These are phyloP conservation scores for Amanita rimosa DNA, from an alignment of 768 basidiomycete species.

Conservation along the genomic window DNA sequence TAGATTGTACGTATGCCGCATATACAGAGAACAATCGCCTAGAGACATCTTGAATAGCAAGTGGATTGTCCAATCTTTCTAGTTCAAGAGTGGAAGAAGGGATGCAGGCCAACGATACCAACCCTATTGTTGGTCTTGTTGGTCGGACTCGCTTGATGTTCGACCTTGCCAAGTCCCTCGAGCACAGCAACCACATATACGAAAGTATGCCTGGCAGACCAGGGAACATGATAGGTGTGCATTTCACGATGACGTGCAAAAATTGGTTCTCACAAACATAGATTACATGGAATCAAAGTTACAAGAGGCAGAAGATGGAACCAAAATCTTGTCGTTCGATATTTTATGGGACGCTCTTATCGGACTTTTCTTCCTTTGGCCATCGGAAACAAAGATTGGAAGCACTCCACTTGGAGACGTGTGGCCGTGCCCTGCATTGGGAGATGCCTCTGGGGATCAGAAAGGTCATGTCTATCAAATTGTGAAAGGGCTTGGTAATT, in stretches of 20 bases:
- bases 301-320: slow-evolving; percentile 22
- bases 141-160: slow-evolving; percentile 73
- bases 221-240: slow-evolving; percentile 69
- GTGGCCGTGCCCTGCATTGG: slow-evolving; percentile 70
- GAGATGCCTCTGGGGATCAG: slow-evolving; percentile 5
- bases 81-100: slow-evolving; percentile 44
- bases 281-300: slow-evolving; percentile 62
- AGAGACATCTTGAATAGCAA: slow-evolving; percentile 31
- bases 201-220: slow-evolving; percentile 57
- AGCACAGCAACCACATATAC: slow-evolving; percentile 55
- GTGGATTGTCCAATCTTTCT: slow-evolving; percentile 56
- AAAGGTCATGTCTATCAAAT: slow-evolving; percentile 7
- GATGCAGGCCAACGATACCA: slow-evolving; percentile 66
- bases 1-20: slow-evolving; percentile 52
- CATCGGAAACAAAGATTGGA: slow-evolving; percentile 57
- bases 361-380: slow-evolving; percentile 86
- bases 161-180: slow-evolving; percentile 64
- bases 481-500: slow-evolving; percentile 6
- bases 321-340: slow-evolving; percentile 51
- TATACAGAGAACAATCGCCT: background rate
- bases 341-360: slow-evolving; percentile 78
- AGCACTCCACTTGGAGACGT: slow-evolving; percentile 81
- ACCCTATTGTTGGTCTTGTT: slow-evolving; percentile 86
- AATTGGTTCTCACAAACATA: slow-evolving; percentile 14
- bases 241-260: background rate